phyloP scores from a whole-genome alignment of 129 eudicot genomes.

The Glebionis coronaria region DNA sequence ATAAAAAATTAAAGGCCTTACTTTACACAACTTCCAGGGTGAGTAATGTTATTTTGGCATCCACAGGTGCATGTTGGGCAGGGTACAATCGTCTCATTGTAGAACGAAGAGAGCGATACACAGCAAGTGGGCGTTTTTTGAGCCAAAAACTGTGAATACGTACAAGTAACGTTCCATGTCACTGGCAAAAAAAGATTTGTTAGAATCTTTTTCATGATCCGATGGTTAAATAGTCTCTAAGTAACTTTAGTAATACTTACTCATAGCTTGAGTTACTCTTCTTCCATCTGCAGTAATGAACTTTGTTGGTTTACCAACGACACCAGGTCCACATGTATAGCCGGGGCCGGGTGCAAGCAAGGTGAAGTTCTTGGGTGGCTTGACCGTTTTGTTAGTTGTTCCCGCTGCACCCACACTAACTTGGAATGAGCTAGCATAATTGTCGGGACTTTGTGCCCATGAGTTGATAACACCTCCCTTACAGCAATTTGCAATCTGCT shows the following conservation, averaged over 20 bases:
- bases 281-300: conserved; percentile 65
- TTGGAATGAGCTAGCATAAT: conserved; percentile 77
- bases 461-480: conserved; percentile 92
- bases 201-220: not conserved
- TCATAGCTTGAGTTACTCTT: conserved; percentile 91
- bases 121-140: conserved; percentile 93
- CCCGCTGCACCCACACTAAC: conserved; percentile 89
- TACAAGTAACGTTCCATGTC: conserved; percentile 97
- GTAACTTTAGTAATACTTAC: conserved; percentile 44
- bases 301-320: conserved; percentile 65
- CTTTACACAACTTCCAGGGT: conserved; percentile 87
- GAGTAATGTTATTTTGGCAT: conserved; percentile 70
- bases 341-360: conserved; percentile 91
- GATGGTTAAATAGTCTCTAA: not conserved
- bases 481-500: conserved; percentile 91
- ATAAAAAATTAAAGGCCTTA: conserved; percentile 29
- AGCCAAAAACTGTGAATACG: conserved; percentile 90
- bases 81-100: conserved; percentile 82
- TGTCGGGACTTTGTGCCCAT: conserved; percentile 80
- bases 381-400: conserved; percentile 81
- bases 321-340: conserved; percentile 90
- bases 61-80: conserved; percentile 97
- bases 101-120: conserved; percentile 89
- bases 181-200: conserved; percentile 50
- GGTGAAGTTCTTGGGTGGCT: conserved; percentile 80